Percentiles rank a stretch among this genome's conserved stretches.
These are phyloP conservation scores for Naganishia antarctica DNA, from an alignment of 768 basidiomycete genomes.

Conservation along the genomic window DNA sequence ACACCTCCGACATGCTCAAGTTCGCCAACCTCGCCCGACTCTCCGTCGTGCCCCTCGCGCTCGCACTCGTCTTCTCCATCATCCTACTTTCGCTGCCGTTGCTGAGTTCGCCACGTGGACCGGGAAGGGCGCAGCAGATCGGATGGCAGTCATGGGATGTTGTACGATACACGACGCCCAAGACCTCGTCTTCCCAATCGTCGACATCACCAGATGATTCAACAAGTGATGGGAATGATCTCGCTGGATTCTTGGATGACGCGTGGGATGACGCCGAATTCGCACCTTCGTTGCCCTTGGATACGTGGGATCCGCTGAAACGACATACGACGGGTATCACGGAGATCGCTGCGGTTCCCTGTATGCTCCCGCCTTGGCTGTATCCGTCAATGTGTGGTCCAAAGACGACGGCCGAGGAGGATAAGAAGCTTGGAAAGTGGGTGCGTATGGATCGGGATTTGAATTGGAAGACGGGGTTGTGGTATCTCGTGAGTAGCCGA, in stretches of 20 bases:
- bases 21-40: not conserved
- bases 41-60: slow-evolving; percentile 16
- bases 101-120: slow-evolving; percentile 21
- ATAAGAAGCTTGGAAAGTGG: slow-evolving; percentile 70
- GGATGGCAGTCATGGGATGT: slow-evolving; percentile 88
- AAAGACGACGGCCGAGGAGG: slow-evolving; percentile 62
- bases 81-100: slow-evolving; percentile 17
- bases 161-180: too few relatives aligned
- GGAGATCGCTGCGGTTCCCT: slow-evolving; percentile 68
- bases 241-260: slow-evolving; percentile 52
- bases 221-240: slow-evolving; percentile 34
- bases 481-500: slow-evolving; percentile 57
- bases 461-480: slow-evolving; percentile 60
- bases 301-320: slow-evolving; percentile 67
- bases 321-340: slow-evolving; percentile 78
- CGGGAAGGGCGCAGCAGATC: slow-evolving; percentile 57
- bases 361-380: slow-evolving; percentile 58
- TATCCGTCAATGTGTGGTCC: slow-evolving; percentile 65
- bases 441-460: slow-evolving; percentile 78
- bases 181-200: not conserved
- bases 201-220: slow-evolving; percentile 20
- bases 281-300: slow-evolving; percentile 68
- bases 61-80: slow-evolving; percentile 16
- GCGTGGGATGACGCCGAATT: slow-evolving; percentile 66
- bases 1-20: not conserved